Evolutionary conservation across 148 eudicot genomes (phyloP), one percentile per base, ranked within the genome.

Genomic region (Heliamphora exappendiculata): DNA sequence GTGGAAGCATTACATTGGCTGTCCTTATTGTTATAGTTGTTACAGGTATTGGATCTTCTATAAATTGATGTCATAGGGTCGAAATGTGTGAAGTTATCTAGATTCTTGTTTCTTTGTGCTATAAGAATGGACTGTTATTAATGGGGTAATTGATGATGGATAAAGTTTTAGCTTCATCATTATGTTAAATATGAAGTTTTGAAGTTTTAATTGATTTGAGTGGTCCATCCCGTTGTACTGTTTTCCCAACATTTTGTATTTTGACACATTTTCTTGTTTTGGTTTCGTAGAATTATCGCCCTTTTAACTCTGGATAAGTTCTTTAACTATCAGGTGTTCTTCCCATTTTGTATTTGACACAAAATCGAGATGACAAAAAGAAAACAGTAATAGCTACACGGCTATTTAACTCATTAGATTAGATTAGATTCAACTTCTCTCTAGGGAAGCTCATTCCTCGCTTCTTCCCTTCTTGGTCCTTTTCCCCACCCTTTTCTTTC

Each of bases 1-100:
- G 98, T 45, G 98, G 97, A 78, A 94, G 97, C 83, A 94, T 94
- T 75, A 92, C 94, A 41, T 37, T 94, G 81, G 98, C 98, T 12
- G 98, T 94, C 78, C 63, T 92, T 70, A 88, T 92, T 80, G 98
- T 94, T 68, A 92, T 92, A 73, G 73, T 84, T 78, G 91, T 91
- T 66, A 92, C 98, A 88, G 98, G 98, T 94, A 89, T 74, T 72
- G 50, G 10, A 67, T 22, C 55, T 28, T 7, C 31, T 37, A 33
- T 67, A 19, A 53, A 67, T 49, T 20, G 47, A 67, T 11, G 28
- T 51, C 19, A 19, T 29, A 47, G 4, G 57, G 11, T 49, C 0
- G 29, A 44, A 45, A 28, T 6, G 36, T 26, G 22, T 13, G 26
- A 7, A 20, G 31, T 44, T 22, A 22, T 22, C 36, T 11, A 42